A percentile compares a stretch with the other conserved stretches of the same genome.
These are phyloP conservation scores for Epicoccum sorghinum DNA, from an alignment of 2,329 filamentous ascomycete genomes.

Conservation along the genomic window DNA sequence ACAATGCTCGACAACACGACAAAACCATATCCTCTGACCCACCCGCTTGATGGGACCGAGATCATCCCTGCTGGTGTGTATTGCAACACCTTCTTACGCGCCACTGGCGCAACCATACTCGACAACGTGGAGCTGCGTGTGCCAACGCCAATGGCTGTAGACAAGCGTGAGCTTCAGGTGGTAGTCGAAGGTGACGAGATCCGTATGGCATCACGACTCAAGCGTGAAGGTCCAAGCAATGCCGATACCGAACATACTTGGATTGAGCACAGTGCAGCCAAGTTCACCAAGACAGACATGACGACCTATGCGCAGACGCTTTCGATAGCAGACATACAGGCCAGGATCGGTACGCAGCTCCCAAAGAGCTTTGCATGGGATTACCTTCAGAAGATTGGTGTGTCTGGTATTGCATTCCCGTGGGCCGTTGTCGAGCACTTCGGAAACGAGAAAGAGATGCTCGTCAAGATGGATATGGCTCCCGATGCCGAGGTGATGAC, in stretches of 20 bases:
- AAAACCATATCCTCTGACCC: slow-evolving; percentile 52
- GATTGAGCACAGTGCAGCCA: slow-evolving; percentile 42
- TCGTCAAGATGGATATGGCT: slow-evolving; percentile 48
- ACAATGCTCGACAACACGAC: slow-evolving; percentile 46
- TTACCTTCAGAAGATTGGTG: slow-evolving; percentile 50
- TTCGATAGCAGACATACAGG: slow-evolving; percentile 33
- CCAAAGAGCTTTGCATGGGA: slow-evolving; percentile 46
- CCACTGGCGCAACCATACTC: slow-evolving; percentile 36
- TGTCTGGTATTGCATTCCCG: slow-evolving; percentile 51
- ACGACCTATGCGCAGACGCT: slow-evolving; percentile 12
- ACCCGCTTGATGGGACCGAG: slow-evolving; percentile 51
- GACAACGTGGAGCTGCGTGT: slow-evolving; percentile 44
- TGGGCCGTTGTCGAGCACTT: slow-evolving; percentile 51
- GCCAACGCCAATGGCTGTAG: slow-evolving; percentile 45
- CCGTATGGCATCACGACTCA: slow-evolving; percentile 45
- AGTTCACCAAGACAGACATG: slow-evolving; percentile 19
- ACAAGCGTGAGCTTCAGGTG: slow-evolving; percentile 48
- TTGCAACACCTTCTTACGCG: slow-evolving; percentile 50
- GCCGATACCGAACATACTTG: slow-evolving; percentile 30
- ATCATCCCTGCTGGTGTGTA: slow-evolving; percentile 53
- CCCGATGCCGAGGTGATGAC: slow-evolving; percentile 23
- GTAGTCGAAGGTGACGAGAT: slow-evolving; percentile 39
- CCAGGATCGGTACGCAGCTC: slow-evolving; percentile 36
- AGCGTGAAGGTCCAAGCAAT: slow-evolving; percentile 4
- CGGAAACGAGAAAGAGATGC: slow-evolving; percentile 49